Percentiles rank a stretch among this genome's conserved stretches.
Evolutionary conservation across 331 rosid species (phyloP).

Genomic region (Saraca asoca): DNA sequence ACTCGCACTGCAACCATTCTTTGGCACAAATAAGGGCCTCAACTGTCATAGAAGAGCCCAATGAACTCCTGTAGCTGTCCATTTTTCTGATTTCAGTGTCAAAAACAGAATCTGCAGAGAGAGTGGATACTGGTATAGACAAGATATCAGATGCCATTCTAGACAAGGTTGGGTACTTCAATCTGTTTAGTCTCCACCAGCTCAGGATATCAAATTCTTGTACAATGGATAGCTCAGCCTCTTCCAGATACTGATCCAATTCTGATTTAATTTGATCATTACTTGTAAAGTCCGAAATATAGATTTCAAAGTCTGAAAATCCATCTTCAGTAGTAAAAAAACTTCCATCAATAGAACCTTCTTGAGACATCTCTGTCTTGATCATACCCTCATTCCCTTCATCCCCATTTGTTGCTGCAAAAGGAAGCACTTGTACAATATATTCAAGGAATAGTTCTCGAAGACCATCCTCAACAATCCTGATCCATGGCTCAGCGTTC

Average conservation of each 20-base stretch:
- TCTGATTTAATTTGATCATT: conserved; percentile 75
- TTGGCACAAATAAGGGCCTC: conserved; percentile 83
- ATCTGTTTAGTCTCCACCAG: conserved; percentile 79
- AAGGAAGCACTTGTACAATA: conserved; percentile 54
- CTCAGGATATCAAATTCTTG: conserved; percentile 66
- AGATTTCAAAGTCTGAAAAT: conserved; percentile 69
- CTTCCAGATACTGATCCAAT: conserved; percentile 86
- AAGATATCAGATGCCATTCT: conserved; percentile 82
- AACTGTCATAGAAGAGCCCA: conserved; percentile 56
- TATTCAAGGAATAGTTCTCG: conserved; percentile 76
- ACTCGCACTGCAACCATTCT: conserved; percentile 70
- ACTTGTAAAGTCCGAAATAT: conserved; percentile 61
- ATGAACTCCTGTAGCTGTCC: conserved; percentile 58
- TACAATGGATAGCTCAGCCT: conserved; percentile 45
- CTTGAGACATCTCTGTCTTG: conserved; percentile 52
- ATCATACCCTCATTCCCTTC: conserved; percentile 55
- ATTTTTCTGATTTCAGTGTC: conserved; percentile 63
- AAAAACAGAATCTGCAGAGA: conserved; percentile 66
- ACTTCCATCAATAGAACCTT: conserved; percentile 52
- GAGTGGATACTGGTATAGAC: conserved; percentile 73
- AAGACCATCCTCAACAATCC: conserved; percentile 68
- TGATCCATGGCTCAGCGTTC: conserved; percentile 70
- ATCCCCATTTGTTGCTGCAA: conserved; percentile 45
- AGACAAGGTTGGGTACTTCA: conserved; percentile 76
- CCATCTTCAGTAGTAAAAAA: conserved; percentile 55